Evolutionary conservation across 768 basidiomycete genomes (phyloP).

Genomic region (Rhizopogon vesiculosus): DNA sequence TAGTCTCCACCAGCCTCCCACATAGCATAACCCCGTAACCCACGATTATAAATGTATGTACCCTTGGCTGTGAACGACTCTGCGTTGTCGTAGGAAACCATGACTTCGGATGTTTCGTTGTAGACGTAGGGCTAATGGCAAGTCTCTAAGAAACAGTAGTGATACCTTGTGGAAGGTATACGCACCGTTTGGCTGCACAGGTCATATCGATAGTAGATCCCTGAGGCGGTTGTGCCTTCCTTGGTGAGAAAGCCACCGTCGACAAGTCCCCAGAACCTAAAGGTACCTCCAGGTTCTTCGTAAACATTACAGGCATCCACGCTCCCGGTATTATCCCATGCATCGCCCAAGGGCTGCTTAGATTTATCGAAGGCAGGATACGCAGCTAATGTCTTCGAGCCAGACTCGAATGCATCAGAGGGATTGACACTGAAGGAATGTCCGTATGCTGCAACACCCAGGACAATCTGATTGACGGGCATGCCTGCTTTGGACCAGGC

Average conservation of each 20-base stretch:
- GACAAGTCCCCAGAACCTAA: conserved; percentile 61
- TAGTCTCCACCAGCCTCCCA: conserved; percentile 66
- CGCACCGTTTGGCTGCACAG: conserved; percentile 72
- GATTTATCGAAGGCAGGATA: conserved; percentile 49
- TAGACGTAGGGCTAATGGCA: conserved; percentile 68
- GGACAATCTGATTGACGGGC: conserved; percentile 63
- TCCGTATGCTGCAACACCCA: conserved; percentile 83
- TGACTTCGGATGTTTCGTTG: conserved; percentile 43
- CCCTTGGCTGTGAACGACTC: conserved; percentile 58
- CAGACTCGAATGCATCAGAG: conserved; percentile 15
- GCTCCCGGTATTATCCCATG: conserved; percentile 44
- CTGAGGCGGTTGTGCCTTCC: conserved; percentile 43
- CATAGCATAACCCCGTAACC: conserved; percentile 56
- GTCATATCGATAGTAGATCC: conserved; percentile 54
- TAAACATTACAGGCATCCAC: conserved; percentile 59
- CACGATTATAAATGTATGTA: conserved; percentile 42
- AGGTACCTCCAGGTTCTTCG: conserved; percentile 38
- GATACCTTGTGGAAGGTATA: neutral
- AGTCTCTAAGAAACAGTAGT: conserved; percentile 1
- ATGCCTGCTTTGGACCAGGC: conserved; percentile 80
- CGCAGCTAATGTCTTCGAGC: conserved; percentile 29
- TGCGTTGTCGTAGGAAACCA: conserved; percentile 66
- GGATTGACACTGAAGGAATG: conserved; percentile 54
- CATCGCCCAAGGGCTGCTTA: conserved; percentile 47
- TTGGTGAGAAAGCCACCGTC: conserved; percentile 47